phyloP scores from a whole-genome alignment of 169 alveolate genomes.

The Cryptosporidium tyzzeri region DNA sequence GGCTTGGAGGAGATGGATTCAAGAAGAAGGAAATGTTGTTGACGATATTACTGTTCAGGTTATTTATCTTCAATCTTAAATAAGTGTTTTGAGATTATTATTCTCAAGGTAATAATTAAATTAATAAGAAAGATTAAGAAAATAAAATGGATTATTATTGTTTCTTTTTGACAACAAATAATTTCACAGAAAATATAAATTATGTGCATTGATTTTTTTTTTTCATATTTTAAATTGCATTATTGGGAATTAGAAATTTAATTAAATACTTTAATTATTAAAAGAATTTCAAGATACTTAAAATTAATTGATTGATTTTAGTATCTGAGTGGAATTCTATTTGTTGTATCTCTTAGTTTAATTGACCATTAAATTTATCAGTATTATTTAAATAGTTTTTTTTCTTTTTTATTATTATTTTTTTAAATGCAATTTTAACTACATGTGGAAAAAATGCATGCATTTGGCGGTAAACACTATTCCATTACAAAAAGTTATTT shows the following conservation, averaged over 20 bases:
- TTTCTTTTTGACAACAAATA: not conserved
- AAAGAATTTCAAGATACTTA: too few species aligned
- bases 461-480: not conserved
- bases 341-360: not conserved
- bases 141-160: not conserved
- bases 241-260: not conserved
- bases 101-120: not conserved
- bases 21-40: slow-evolving; percentile 88
- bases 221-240: too few species aligned
- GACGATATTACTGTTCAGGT: slow-evolving; percentile 88
- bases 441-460: not conserved
- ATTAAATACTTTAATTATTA: too few species aligned
- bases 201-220: too few species aligned
- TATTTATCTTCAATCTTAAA: slow-evolving; percentile 74
- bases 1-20: slow-evolving; percentile 89
- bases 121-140: not conserved
- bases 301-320: too few species aligned
- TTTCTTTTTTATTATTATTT: not conserved
- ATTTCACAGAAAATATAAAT: not conserved
- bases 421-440: not conserved
- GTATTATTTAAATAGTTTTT: not conserved
- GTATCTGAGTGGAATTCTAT: too few species aligned
- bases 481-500: too few species aligned
- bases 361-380: too few species aligned
- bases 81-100: not conserved